Evolutionary conservation across 306 rosid species (phyloP), one percentile per base, ranked within the genome.

Genomic region (Gynostemma pentaphyllum): DNA sequence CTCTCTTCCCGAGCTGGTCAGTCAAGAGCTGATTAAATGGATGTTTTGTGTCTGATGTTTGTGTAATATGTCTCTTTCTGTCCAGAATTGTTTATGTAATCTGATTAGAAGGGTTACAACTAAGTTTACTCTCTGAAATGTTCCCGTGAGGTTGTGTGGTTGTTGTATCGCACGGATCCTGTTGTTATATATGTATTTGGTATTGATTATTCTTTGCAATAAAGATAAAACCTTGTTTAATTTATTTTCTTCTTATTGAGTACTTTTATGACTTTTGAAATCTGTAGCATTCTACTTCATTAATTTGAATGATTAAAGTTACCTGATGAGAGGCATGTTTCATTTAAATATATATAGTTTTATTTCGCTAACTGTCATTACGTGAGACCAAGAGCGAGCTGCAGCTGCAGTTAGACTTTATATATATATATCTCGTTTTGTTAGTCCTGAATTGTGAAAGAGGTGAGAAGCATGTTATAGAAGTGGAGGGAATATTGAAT

Each of bases 1-100:
- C 86, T 81, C 73, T 81, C 83, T 22, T 81, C 86, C 18, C 86
- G 86, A 50, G 80, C 86, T 23, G 83, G 83, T 34, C 86, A 81
- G 72, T 81, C 86, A 2, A 78, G 86, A 67, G 83, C 86, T 19
- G 86, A 78, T 16, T 81, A 68, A 77, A 21, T 45, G 30, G 22
- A 59, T 37, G 30, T 59, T 59, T 59, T 59, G 46, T 29, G 30
- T 44, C 12, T 37, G 46, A 44, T 34, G 22, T 11, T 36, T 59
- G 30, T 59, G 65, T 37, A 59, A 32, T 57, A 32, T 36, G 45
- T 21, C 45, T 36, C 29, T 36, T n/a, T n/a, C n/a, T 6, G 4
- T 16, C 44, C 30, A 30, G 27, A 55, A 8, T 55, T 18, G 44
- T 57, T 57, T 36, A 32, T 34, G 64, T 34, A 57, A 45, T 36